Conservation (phyloP, 108 stramenopile species). For the Discostella stelligeroides region DNA sequence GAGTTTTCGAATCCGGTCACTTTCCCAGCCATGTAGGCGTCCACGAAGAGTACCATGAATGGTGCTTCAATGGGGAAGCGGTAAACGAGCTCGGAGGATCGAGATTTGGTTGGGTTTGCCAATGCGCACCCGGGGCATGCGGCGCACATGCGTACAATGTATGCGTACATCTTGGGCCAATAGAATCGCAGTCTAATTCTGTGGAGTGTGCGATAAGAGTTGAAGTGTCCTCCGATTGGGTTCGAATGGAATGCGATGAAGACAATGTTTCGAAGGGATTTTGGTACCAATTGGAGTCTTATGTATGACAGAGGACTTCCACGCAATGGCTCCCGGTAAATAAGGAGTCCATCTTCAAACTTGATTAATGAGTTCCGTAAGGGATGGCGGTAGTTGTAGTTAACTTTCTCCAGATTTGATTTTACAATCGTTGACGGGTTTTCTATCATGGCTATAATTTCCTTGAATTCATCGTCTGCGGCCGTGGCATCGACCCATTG, state of each 20-base stretch:
- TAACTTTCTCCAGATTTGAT: background rate
- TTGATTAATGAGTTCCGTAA: background rate
- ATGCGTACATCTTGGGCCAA: too few relatives aligned
- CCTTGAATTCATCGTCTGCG: too few relatives aligned
- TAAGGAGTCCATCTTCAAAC: conserved; percentile 9
- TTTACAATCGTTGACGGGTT: conserved; percentile 1
- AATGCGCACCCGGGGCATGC: background rate
- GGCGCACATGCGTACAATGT: too few relatives aligned
- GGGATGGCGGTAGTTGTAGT: background rate
- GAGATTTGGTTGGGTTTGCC: background rate
- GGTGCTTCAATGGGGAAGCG: background rate
- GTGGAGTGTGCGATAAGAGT: too few relatives aligned
- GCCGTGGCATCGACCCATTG: too few relatives aligned
- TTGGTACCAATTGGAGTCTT: background rate
- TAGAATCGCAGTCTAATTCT: too few relatives aligned
- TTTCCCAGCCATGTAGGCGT: too few relatives aligned
- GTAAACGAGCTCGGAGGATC: background rate
- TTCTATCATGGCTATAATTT: background rate
- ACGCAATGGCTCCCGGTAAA: background rate
- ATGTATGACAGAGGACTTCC: background rate
- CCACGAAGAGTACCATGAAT: conserved; percentile 4
- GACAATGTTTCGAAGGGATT: too few relatives aligned
- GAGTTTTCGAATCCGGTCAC: too few relatives aligned
- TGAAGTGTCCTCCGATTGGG: too few relatives aligned
- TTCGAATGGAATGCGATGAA: too few relatives aligned